Evolutionary conservation across 1,284 basidiomycete genomes (phyloP).

Genomic region (Takashimella koratensis): DNA sequence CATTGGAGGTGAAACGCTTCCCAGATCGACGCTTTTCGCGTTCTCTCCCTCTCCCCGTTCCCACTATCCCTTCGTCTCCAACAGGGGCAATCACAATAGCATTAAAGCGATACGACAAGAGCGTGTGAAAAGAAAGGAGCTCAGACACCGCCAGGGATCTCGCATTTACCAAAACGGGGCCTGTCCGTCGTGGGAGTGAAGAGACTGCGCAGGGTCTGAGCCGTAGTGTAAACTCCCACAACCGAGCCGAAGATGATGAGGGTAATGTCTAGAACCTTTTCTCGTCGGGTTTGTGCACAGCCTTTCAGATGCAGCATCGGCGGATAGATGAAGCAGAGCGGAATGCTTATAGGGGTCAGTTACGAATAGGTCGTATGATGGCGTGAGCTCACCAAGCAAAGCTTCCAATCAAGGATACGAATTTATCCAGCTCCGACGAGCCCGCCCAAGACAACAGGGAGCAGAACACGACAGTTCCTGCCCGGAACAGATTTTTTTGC

Average conservation of each 20-base stretch:
- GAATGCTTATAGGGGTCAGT: conserved; percentile 61
- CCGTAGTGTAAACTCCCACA: conserved; percentile 75
- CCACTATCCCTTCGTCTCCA: too few relatives aligned
- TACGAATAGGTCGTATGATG: neutral
- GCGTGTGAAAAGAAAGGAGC: too few relatives aligned
- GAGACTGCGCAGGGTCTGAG: conserved; percentile 46
- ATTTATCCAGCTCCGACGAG: conserved; percentile 91
- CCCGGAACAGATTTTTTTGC: conserved; percentile 90
- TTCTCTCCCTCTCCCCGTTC: too few relatives aligned
- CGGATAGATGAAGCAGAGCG: conserved; percentile 90
- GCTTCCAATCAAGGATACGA: conserved; percentile 88
- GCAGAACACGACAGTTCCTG: conserved; percentile 69
- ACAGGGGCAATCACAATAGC: too few relatives aligned
- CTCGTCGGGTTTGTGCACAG: conserved; percentile 66
- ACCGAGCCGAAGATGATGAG: conserved; percentile 76
- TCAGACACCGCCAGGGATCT: conserved; percentile 18
- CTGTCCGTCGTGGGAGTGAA: conserved; percentile 24
- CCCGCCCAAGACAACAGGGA: conserved; percentile 76
- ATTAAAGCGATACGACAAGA: too few relatives aligned
- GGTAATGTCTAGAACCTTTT: conserved; percentile 69
- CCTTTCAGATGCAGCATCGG: conserved; percentile 91
- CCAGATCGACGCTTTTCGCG: too few relatives aligned
- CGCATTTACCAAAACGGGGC: conserved; percentile 39
- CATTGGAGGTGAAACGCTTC: too few relatives aligned
- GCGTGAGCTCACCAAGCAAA: conserved; percentile 75